Conservation (phyloP, 192 early-diverging fungal genomes). For the Phlyctochytrium planicorne region DNA sequence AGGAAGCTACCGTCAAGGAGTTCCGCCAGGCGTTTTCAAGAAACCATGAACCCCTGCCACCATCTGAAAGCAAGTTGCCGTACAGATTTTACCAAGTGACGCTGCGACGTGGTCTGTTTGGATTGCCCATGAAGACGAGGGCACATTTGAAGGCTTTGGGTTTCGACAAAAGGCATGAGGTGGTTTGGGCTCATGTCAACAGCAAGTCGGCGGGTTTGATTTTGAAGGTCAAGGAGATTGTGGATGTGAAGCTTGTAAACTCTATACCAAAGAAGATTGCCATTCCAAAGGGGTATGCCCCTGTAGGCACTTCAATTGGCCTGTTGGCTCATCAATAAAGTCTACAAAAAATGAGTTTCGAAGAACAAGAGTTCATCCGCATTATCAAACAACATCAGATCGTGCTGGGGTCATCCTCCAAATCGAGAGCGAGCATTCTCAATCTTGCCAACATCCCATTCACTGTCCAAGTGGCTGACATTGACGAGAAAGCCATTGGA, state of each 20-base stretch:
- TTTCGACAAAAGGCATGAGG: constrained; percentile 51
- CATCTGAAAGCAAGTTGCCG: constrained; percentile 13
- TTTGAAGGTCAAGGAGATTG: constrained; percentile 63
- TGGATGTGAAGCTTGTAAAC: constrained; percentile 47
- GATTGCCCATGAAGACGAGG: constrained; percentile 50
- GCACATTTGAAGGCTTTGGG: constrained; percentile 53
- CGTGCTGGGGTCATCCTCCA: constrained; percentile 51
- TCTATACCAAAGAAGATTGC: constrained; percentile 33
- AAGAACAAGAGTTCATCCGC: too few species aligned
- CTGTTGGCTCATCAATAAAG: too few species aligned
- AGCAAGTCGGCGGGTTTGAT: constrained; percentile 58
- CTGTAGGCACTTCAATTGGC: too few species aligned
- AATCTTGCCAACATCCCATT: constrained; percentile 25
- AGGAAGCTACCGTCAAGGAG: constrained; percentile 9
- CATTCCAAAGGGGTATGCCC: constrained; percentile 15
- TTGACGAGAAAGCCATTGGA: constrained; percentile 49
- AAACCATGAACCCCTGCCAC: too few species aligned
- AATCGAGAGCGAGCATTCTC: constrained; percentile 42
- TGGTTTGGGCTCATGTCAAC: constrained; percentile 52
- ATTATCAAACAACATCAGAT: too few species aligned
- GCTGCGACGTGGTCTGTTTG: constrained; percentile 56
- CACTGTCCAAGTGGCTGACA: constrained; percentile 31
- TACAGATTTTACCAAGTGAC: constrained; percentile 61
- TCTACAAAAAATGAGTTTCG: too few species aligned
- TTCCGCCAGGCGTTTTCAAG: constrained; percentile 9